Conservation (phyloP, 2,329 filamentous ascomycete genomes). For the Didymosphaeria variabile region DNA sequence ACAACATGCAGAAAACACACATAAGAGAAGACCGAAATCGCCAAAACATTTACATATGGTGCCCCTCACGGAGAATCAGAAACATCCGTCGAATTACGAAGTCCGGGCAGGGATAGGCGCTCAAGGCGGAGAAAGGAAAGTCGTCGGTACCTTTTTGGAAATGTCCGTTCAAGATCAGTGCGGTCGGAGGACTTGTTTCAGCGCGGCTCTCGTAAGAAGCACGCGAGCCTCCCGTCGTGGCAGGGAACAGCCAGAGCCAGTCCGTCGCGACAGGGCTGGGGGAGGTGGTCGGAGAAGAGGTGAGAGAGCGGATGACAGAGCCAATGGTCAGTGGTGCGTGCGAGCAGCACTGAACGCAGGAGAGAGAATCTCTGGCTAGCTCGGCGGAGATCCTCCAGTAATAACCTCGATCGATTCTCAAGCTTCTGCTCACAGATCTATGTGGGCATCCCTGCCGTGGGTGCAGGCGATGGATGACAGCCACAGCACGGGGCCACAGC, state of each 20-base stretch:
- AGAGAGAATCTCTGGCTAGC: constrained; percentile 37
- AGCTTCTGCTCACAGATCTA: constrained; percentile 47
- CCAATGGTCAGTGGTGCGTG: constrained; percentile 32
- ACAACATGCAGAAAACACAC: constrained; percentile 14
- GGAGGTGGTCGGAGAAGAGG: constrained; percentile 31
- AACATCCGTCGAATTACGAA: constrained; percentile 24
- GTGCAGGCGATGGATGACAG: constrained; percentile 51
- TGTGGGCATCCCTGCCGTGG: constrained; percentile 41
- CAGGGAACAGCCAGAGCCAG: constrained; percentile 18
- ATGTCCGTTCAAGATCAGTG: constrained; percentile 19
- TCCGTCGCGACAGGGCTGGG: constrained; percentile 17
- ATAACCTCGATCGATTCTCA: constrained; percentile 50
- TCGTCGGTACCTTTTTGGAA: constrained; percentile 39
- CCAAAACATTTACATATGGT: constrained; percentile 29
- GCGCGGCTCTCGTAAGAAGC: constrained; percentile 15
- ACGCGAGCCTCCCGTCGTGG: constrained; percentile 15
- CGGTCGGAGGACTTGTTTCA: constrained; percentile 26
- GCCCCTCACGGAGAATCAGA: constrained; percentile 30
- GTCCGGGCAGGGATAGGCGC: constrained; percentile 30
- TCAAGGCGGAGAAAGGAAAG: constrained; percentile 25
- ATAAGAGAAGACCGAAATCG: constrained; percentile 22
- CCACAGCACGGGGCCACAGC: constrained; percentile 48
- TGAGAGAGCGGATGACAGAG: constrained; percentile 24
- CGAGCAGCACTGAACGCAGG: constrained; percentile 40
- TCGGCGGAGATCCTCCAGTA: constrained; percentile 50